Evolutionary conservation across 108 stramenopile species (phyloP), one percentile per base, ranked within the genome.

Genomic region (Nannochloropsis gaditana): DNA sequence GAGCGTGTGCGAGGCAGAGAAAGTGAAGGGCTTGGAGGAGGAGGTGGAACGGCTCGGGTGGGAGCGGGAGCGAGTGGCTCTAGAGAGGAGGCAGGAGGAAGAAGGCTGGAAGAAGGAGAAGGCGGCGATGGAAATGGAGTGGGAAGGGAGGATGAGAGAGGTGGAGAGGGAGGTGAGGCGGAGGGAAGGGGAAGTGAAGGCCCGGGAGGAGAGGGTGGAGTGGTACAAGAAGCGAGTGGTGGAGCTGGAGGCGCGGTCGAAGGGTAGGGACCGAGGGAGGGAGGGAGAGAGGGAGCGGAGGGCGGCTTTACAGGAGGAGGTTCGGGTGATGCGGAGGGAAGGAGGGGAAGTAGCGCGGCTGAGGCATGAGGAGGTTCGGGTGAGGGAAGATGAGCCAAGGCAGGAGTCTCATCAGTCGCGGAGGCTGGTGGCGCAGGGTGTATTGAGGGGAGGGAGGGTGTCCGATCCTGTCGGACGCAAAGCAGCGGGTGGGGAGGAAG

Each of bases 51-150:
- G 59, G 6, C n/a, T 73, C 19, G 59, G n/a, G 8, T 73, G 59
- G 59, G 15, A 73, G 15, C 59, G 59, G 59, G n/a, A 73, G 59
- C 15, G 59, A n/a, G 59, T 73, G 59, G n/a, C n/a, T 73, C 19
- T n/a, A n/a, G n/a, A n/a, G 59, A n/a, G n/a, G 59, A n/a, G 59
- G 59, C 15, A n/a, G 59, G 59, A 73, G 59, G 59, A 73, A n/a
- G 59, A 73, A n/a, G n/a, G 4, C 19, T 15, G n/a, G 59, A 3
- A n/a, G 59, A n/a, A 73, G 59, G n/a, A n/a, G n/a, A 73, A 73
- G 59, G 59, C 15, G 8, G 15, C 59, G 4, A 73, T 73, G 59
- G 59, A 73, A n/a, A n/a, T 31, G 31, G 31, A 31, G 31, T 31
- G 31, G 31, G 31, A 31, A 1, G 31, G 31, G 31, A 31, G n/a